Evolutionary conservation across 768 basidiomycete genomes (phyloP).

Genomic region (Asterophora parasitica): DNA sequence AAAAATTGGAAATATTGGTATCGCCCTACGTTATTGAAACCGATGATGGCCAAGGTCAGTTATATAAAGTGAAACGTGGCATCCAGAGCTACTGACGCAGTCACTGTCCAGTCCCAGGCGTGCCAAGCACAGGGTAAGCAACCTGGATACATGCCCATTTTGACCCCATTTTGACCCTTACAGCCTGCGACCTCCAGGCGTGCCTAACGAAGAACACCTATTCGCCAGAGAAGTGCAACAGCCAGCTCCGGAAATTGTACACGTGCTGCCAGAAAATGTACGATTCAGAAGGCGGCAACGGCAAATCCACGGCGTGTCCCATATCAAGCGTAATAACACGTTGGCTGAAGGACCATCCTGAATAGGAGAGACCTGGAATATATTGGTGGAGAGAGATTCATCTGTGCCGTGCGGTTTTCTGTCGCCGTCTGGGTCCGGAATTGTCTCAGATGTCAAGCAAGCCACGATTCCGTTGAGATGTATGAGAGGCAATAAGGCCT

Average conservation of each 20-base stretch:
- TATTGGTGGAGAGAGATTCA: background rate
- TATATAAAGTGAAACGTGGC: background rate
- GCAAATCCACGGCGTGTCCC: slow-evolving; percentile 15
- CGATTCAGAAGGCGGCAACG: background rate
- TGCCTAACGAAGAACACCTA: slow-evolving; percentile 15
- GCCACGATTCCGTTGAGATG: too few relatives aligned
- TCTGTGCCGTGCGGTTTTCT: too few relatives aligned
- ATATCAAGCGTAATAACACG: slow-evolving; percentile 11
- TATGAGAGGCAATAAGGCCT: too few relatives aligned
- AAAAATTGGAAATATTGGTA: too few relatives aligned
- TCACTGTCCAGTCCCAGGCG: slow-evolving; percentile 6
- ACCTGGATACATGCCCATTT: background rate
- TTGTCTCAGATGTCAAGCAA: too few relatives aligned
- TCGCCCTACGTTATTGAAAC: background rate
- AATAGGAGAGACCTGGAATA: background rate
- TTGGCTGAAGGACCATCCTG: slow-evolving; percentile 15
- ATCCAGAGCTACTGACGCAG: background rate
- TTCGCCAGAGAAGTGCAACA: slow-evolving; percentile 14
- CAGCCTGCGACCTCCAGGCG: slow-evolving; percentile 17
- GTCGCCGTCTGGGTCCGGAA: too few relatives aligned
- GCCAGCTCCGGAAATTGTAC: slow-evolving; percentile 12
- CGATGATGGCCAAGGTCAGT: slow-evolving; percentile 4
- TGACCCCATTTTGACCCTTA: background rate
- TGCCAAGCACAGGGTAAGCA: slow-evolving; percentile 9
- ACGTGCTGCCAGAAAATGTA: slow-evolving; percentile 17